Percentiles rank a stretch among this genome's conserved stretches.
Evolutionary conservation across 2,329 filamentous ascomycete species (phyloP).

Genomic region (Diaporthe longicolla): DNA sequence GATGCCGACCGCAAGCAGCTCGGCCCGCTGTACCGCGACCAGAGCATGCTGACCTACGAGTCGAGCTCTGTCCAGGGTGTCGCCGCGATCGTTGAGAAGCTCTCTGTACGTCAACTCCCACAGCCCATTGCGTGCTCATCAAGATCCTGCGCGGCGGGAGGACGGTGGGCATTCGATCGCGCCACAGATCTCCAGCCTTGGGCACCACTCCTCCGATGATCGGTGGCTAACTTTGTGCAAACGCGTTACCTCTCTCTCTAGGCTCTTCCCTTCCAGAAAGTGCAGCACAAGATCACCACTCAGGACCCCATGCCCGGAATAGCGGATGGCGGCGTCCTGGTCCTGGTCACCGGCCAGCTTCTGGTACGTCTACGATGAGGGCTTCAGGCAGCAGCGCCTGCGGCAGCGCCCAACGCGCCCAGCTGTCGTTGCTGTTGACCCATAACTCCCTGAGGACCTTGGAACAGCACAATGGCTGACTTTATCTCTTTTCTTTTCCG

Average conservation of each 20-base stretch:
- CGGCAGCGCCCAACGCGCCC: neutral
- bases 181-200: neutral
- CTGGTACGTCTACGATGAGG: conserved; percentile 35
- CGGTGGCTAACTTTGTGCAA: conserved; percentile 31
- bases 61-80: conserved; percentile 67
- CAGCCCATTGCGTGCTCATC: neutral
- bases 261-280: conserved; percentile 78
- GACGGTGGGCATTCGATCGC: neutral
- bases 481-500: conserved; percentile 47
- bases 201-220: conserved; percentile 10
- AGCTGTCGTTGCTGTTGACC: neutral
- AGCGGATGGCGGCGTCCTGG: conserved; percentile 70
- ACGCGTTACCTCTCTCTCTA: conserved; percentile 27
- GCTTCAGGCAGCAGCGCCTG: neutral
- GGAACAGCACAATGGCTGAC: conserved; percentile 17
- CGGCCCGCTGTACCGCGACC: conserved; percentile 73
- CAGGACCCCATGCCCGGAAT: conserved; percentile 78
- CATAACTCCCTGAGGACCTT: neutral
- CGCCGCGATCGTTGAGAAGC: conserved; percentile 74
- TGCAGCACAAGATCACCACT: conserved; percentile 75
- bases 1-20: conserved; percentile 71
- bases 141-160: neutral
- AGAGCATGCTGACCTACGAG: conserved; percentile 84
- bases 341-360: conserved; percentile 74
- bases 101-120: conserved; percentile 65